Conservation (phyloP, 768 basidiomycete genomes). For the Leccinum rimulosum region DNA sequence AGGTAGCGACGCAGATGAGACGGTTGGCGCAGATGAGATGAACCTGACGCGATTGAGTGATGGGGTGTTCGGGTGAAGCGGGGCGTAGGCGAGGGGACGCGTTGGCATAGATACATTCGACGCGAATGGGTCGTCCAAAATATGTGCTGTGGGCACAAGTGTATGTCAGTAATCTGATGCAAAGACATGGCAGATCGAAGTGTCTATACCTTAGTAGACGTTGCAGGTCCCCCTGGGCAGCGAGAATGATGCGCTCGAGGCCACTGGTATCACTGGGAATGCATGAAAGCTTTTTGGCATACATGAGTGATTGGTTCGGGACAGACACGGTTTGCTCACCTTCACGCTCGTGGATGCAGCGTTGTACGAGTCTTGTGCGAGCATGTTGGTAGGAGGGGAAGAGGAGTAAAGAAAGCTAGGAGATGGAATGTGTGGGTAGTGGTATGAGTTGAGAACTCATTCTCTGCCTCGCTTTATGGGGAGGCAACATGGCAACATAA, state of each 20-base stretch:
- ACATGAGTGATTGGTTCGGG: slow-evolving; percentile 1
- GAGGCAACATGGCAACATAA: background rate
- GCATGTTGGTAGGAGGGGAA: slow-evolving; percentile 14
- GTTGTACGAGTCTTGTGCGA: slow-evolving; percentile 24
- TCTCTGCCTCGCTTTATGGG: slow-evolving; percentile 11
- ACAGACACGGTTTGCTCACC: slow-evolving; percentile 6
- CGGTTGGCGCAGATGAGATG: slow-evolving; percentile 56
- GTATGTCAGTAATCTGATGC: background rate
- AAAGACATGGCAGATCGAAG: background rate
- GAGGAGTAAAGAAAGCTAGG: slow-evolving; percentile 15
- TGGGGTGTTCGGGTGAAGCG: slow-evolving; percentile 48
- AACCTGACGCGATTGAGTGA: slow-evolving; percentile 63
- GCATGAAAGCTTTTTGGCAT: slow-evolving; percentile 20
- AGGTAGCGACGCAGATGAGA: slow-evolving; percentile 62
- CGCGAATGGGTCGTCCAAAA: slow-evolving; percentile 58
- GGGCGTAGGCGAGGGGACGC: slow-evolving; percentile 34
- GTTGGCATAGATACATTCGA: slow-evolving; percentile 55
- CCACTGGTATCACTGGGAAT: slow-evolving; percentile 40
- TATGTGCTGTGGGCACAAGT: slow-evolving; percentile 46
- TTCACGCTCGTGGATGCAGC: slow-evolving; percentile 25
- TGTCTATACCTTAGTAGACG: slow-evolving; percentile 56
- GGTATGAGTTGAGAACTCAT: background rate
- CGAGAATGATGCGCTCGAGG: slow-evolving; percentile 64
- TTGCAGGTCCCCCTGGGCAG: slow-evolving; percentile 70
- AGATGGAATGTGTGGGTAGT: background rate